Conservation (phyloP, 2,329 filamentous ascomycete species). For the Alternaria hordeiaustralica region DNA sequence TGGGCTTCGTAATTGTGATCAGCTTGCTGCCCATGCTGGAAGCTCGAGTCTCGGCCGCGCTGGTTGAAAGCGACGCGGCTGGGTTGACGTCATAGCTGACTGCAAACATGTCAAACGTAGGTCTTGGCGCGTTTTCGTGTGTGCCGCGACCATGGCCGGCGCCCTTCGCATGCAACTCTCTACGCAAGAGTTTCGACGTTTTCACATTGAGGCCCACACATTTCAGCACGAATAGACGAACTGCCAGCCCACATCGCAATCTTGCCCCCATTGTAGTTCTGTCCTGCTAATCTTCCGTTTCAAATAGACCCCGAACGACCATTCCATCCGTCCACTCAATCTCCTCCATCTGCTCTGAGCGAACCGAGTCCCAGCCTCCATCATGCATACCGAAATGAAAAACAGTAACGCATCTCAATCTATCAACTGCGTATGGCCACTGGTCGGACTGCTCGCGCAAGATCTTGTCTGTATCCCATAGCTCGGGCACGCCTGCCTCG, state of each 20-base stretch:
- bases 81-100: conserved; percentile 7
- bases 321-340: neutral
- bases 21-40: neutral
- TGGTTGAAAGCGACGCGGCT: neutral
- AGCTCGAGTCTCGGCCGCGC: neutral
- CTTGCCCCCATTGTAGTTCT: neutral
- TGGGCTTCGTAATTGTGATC: neutral
- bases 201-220: neutral
- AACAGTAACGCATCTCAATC: neutral
- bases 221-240: neutral
- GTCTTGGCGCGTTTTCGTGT: neutral
- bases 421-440: neutral
- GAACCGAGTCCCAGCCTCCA: neutral
- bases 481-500: neutral
- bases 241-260: neutral
- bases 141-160: neutral
- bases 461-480: neutral
- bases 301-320: neutral
- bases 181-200: neutral
- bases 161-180: neutral
- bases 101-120: conserved; percentile 2
- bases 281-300: neutral
- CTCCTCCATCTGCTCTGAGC: neutral
- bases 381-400: neutral
- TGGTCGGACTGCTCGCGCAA: neutral